These are phyloP conservation scores for Pseudoturritis turrita DNA, from an alignment of 345 rosid species.

Conservation along the genomic window DNA sequence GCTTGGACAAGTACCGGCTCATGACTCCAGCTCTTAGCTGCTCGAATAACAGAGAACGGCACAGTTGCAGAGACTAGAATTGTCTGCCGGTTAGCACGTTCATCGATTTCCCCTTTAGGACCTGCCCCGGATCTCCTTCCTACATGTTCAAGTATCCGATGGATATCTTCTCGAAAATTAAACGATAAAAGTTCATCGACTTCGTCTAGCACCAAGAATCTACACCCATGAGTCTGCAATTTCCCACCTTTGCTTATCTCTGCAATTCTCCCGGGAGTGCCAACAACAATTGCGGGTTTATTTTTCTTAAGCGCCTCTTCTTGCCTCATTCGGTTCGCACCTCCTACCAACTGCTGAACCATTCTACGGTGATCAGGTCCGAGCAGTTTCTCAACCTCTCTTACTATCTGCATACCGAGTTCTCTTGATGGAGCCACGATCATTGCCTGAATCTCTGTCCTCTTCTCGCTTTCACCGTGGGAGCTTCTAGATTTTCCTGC, in stretches of 20 bases:
- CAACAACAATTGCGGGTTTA: constrained; percentile 84
- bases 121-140: constrained; percentile 66
- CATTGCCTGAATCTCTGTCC: constrained; percentile 70
- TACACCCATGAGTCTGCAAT: constrained; percentile 83
- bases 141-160: constrained; percentile 79
- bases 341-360: constrained; percentile 96
- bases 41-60: constrained; percentile 85
- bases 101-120: constrained; percentile 33
- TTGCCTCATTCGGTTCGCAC: constrained; percentile 92
- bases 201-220: constrained; percentile 84
- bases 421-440: constrained; percentile 96
- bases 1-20: constrained; percentile 87
- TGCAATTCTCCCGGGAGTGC: constrained; percentile 92
- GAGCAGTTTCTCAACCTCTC: constrained; percentile 81
- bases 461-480: constrained; percentile 39
- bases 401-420: constrained; percentile 91
- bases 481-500: constrained; percentile 36
- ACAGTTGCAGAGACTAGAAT: constrained; percentile 91
- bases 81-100: constrained; percentile 54
- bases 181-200: constrained; percentile 90
- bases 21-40: constrained; percentile 84
- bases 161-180: constrained; percentile 87
- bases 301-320: constrained; percentile 96
- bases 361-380: constrained; percentile 71
- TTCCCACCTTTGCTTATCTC: constrained; percentile 94